Percentiles rank a stretch among this genome's conserved stretches.
Conservation (phyloP, 345 rosid species). For the Camelina sativa region DNA sequence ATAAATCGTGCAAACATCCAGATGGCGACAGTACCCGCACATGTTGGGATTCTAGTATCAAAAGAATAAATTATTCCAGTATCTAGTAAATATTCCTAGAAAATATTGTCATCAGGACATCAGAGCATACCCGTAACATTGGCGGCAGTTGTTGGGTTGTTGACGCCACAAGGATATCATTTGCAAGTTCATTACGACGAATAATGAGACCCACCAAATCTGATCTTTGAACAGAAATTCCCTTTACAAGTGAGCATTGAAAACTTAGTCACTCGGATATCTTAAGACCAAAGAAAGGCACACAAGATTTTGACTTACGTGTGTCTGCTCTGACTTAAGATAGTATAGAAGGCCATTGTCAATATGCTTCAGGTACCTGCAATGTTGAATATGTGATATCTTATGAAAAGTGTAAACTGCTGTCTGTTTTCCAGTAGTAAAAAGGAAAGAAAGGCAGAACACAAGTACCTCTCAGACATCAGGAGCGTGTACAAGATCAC, state of each 20-base stretch:
- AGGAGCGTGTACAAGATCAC: conserved; percentile 96
- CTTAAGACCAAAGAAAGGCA: conserved; percentile 27
- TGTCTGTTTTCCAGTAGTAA: conserved; percentile 22
- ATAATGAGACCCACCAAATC: conserved; percentile 90
- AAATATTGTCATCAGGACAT: conserved; percentile 20
- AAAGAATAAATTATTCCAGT: conserved; percentile 20
- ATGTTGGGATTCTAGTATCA: conserved; percentile 69
- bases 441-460: conserved; percentile 17
- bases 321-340: conserved; percentile 86
- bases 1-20: conserved; percentile 81
- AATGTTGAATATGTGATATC: conserved; percentile 25
- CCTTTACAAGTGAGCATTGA: conserved; percentile 53
- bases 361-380: conserved; percentile 75
- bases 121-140: conserved; percentile 72
- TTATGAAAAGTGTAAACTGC: background rate
- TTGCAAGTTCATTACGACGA: conserved; percentile 96
- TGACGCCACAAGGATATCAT: conserved; percentile 75
- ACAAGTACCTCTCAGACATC: conserved; percentile 90
- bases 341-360: conserved; percentile 89
- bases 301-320: conserved; percentile 51
- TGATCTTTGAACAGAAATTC: conserved; percentile 76
- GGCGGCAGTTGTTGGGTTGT: conserved; percentile 78
- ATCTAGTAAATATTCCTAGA: conserved; percentile 18
- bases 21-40: conserved; percentile 91
- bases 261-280: conserved; percentile 28